These are phyloP conservation scores for Melocanna baccifera DNA, from an alignment of 176 grass and related monocot species.

Conservation along the genomic window DNA sequence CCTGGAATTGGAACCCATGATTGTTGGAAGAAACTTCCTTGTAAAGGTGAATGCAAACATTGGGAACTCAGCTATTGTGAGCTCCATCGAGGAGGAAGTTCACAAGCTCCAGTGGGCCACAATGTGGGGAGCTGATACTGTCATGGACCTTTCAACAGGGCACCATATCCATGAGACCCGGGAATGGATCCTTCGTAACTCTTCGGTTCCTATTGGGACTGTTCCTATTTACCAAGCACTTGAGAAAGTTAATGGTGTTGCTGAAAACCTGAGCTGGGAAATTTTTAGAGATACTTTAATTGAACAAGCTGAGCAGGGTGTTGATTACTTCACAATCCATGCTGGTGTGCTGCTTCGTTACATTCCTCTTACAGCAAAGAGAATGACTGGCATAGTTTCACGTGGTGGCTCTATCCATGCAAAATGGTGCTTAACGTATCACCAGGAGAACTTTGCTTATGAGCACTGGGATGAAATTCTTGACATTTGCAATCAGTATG, in stretches of 20 bases:
- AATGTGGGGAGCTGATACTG: conserved; percentile 98
- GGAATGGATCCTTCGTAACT: conserved; percentile 95
- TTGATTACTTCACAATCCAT: conserved; percentile 99
- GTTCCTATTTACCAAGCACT: conserved; percentile 98
- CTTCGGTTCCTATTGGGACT: conserved; percentile 87
- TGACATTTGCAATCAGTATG: conserved; percentile 97
- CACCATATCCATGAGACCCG: conserved; percentile 96
- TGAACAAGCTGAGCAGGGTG: conserved; percentile 96
- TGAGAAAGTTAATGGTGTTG: conserved; percentile 96
- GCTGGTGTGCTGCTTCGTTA: conserved; percentile 88
- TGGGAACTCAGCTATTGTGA: conserved; percentile 87
- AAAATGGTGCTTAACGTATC: conserved; percentile 96
- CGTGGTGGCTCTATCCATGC: conserved; percentile 97
- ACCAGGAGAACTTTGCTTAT: conserved; percentile 99
- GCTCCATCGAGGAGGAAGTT: conserved; percentile 96
- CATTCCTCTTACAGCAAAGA: conserved; percentile 95
- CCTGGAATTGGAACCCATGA: conserved; percentile 97
- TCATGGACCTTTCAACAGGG: conserved; percentile 98
- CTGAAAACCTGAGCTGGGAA: conserved; percentile 91
- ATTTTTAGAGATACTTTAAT: conserved; percentile 87
- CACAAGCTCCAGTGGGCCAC: conserved; percentile 99
- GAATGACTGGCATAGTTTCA: conserved; percentile 98
- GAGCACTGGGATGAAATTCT: conserved; percentile 99
- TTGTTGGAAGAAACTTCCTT: conserved; percentile 94
- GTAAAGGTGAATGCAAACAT: conserved; percentile 99